Conservation (phyloP, 768 basidiomycete species). For the Serendipita sp. region DNA sequence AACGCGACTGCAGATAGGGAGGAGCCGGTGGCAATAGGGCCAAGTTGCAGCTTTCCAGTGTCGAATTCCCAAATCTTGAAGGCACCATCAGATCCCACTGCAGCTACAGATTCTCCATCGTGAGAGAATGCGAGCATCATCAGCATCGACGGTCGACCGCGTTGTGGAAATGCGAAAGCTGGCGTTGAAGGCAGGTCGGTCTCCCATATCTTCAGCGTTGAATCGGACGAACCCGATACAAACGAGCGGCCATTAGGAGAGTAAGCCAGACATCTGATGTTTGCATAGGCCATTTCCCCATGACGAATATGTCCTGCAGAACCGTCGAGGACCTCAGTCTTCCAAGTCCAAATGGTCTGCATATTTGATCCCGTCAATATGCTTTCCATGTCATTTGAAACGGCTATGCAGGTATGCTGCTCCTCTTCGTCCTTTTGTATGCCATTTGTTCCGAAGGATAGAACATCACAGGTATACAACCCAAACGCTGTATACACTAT, state of each 20-base stretch:
- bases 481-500: background rate
- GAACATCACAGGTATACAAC: background rate
- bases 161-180: background rate
- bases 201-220: background rate
- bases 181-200: background rate
- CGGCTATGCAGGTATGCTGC: background rate
- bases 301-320: background rate
- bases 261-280: background rate
- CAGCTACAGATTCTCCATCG: background rate
- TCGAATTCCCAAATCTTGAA: background rate
- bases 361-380: background rate
- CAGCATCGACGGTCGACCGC: background rate
- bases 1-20: background rate
- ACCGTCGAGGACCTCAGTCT: background rate
- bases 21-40: background rate
- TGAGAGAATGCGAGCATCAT: background rate
- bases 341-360: background rate
- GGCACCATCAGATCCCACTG: background rate
- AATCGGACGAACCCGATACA: background rate
- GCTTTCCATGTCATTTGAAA: background rate
- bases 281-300: no score
- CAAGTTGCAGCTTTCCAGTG: background rate
- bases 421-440: no score
- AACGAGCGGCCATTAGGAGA: background rate
- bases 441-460: background rate